A percentile compares a stretch with the other conserved stretches of the same genome.
These are phyloP conservation scores for Phylloporus sp. DNA, from an alignment of 768 basidiomycete species.

Conservation along the genomic window DNA sequence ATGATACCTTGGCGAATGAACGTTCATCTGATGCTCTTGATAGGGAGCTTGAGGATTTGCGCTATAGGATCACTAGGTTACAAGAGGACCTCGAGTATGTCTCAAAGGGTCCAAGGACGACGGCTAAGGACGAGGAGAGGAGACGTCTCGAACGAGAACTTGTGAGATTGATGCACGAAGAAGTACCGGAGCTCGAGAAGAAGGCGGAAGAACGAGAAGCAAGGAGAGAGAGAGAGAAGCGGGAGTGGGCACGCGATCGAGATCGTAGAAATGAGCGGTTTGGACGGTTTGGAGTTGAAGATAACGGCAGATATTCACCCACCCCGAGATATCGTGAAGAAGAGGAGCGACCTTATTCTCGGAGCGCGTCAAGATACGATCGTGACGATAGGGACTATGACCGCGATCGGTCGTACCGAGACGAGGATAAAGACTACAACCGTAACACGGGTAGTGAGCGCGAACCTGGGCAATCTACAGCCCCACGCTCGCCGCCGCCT, in stretches of 20 bases:
- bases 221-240: slow-evolving; percentile 69
- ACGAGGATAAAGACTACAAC: slow-evolving; percentile 22
- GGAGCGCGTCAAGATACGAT: slow-evolving; percentile 36
- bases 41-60: slow-evolving; percentile 82
- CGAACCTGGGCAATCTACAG: slow-evolving; percentile 34
- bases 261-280: slow-evolving; percentile 82
- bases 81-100: slow-evolving; percentile 91
- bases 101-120: slow-evolving; percentile 66
- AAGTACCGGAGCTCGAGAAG: slow-evolving; percentile 86
- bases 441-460: slow-evolving; percentile 30
- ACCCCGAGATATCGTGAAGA: slow-evolving; percentile 35
- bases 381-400: slow-evolving; percentile 38
- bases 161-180: slow-evolving; percentile 80
- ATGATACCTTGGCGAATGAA: slow-evolving; percentile 64
- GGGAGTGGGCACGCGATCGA: slow-evolving; percentile 74
- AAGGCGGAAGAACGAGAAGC: slow-evolving; percentile 77
- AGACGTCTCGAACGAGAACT: slow-evolving; percentile 86
- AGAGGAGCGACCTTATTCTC: slow-evolving; percentile 53
- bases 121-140: slow-evolving; percentile 79
- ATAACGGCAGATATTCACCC: slow-evolving; percentile 31
- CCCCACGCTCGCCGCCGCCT: slow-evolving; percentile 43
- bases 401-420: slow-evolving; percentile 28
- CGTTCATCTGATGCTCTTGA: slow-evolving; percentile 90
- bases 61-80: slow-evolving; percentile 78
- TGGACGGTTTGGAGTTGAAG: slow-evolving; percentile 58